Conservation (phyloP, 2,329 filamentous ascomycete species). For the Madurella fahalii region DNA sequence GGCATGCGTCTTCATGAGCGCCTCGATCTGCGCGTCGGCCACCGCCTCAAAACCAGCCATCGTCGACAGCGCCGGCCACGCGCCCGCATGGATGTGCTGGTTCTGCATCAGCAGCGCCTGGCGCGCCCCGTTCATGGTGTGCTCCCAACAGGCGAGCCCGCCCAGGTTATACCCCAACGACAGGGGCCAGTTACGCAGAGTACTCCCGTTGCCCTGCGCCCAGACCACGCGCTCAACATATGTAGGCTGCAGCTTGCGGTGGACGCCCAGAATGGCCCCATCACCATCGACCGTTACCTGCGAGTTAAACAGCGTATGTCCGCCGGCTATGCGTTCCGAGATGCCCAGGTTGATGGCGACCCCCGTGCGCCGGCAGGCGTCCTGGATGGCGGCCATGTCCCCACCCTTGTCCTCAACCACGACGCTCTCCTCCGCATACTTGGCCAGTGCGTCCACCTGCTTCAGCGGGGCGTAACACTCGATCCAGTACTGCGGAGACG, state of each 20-base stretch:
- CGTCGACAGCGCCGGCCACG: slow-evolving; percentile 31
- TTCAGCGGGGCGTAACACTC: slow-evolving; percentile 25
- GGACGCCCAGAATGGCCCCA: slow-evolving; percentile 28
- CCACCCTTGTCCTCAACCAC: slow-evolving; percentile 14
- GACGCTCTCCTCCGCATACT: slow-evolving; percentile 24
- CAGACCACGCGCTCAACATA: slow-evolving; percentile 30
- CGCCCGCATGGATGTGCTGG: slow-evolving; percentile 30
- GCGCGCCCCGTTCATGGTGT: slow-evolving; percentile 30
- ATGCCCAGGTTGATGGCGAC: slow-evolving; percentile 26
- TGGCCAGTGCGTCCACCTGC: slow-evolving; percentile 22
- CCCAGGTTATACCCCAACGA: slow-evolving; percentile 22
- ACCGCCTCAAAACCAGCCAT: slow-evolving; percentile 37
- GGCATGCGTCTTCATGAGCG: slow-evolving; percentile 43
- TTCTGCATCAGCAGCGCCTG: slow-evolving; percentile 30
- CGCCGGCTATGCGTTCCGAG: slow-evolving; percentile 25
- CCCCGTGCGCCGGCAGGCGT: slow-evolving; percentile 18
- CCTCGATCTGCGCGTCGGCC: slow-evolving; percentile 43
- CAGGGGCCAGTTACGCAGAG: slow-evolving; percentile 18
- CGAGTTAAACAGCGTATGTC: slow-evolving; percentile 31
- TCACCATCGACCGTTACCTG: slow-evolving; percentile 28
- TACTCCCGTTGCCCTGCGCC: slow-evolving; percentile 30
- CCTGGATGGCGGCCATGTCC: slow-evolving; percentile 21
- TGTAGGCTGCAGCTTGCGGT: slow-evolving; percentile 33
- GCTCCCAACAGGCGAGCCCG: slow-evolving; percentile 32
- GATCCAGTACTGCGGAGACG: slow-evolving; percentile 22